Evolutionary conservation across 257 asterid genomes (phyloP), one percentile per base, ranked within the genome.

Genomic region (Thymus quinquecostatus): DNA sequence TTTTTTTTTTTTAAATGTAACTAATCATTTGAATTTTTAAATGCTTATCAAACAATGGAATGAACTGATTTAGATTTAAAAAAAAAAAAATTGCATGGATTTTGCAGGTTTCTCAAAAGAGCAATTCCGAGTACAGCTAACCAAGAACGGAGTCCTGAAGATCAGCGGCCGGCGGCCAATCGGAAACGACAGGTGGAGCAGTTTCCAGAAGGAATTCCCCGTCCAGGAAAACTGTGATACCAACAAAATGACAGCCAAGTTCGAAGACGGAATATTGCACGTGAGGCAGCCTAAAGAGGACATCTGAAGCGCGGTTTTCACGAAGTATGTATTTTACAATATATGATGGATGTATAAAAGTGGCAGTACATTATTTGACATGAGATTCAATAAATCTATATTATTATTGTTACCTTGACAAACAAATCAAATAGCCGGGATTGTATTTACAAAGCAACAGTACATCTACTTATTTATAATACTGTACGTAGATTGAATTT

Each of bases 31-130:
- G 21, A 21, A 10, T 10, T 44, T 44, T 44, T 44, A 44, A 21
- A 21, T 21, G 21, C 21, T 21, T 21, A 44, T 44, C 11, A 48
- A 48, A 12, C 12, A 49, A 4, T 5, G 2, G 21, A 21, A 21
- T 21, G 21, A 21, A 21, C 21, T 21, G 21, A 21, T 21, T 21
- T 21, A 21, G 21, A 21, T 21, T 21, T 21, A 21, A 21, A 21
- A 21, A 21, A 13, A 32, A 10, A 21, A 21, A 21, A 57, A 30
- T 4, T 57, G 5, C 21, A 21, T 21, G 21, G 21, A 21, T 21
- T 21, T 21, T 21, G 10, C 87, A 92, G 95, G 81, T 32, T 92
- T 86, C 78, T 73, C 49, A 32, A 86, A 76, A 70, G 98, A 90
- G 13, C 80, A 88, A 43, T 48, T 92, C 45, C 85, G 75, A 67